Evolutionary conservation across 2,329 filamentous ascomycete genomes (phyloP), one percentile per base, ranked within the genome.

Genomic region (Alternaria infectoria): DNA sequence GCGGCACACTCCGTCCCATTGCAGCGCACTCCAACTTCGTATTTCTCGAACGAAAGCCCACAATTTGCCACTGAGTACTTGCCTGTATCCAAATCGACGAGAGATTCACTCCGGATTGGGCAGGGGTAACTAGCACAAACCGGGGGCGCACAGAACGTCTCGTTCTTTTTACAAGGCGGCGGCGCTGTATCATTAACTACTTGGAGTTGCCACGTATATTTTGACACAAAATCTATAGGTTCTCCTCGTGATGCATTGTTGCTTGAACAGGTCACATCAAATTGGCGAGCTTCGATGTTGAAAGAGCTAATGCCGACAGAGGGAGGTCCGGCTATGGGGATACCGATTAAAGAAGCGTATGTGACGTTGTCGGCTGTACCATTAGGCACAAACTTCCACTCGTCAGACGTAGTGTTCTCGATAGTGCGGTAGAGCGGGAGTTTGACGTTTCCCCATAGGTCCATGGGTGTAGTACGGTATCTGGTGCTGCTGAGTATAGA

Each of bases 361-460:
- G 68, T 69, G 9, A 67, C 19, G 46, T 74, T 73, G 1, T 54
- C 3, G 23, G 55, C 54, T 2, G 26, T 58, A n/a, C 44, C 44
- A 10, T 67, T 62, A 21, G 28, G 45, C 3, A 64, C 51, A 3
- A 68, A 26, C 15, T 74, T 74, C 72, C 67, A 75, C 11, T 66
- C 70, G 21, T 69, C 60, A 1, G 60, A 56, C 0, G 68, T 69
- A 21, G 36, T 69, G 54, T 70, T 69, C 17, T 70, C 66, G 17
- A 77, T 54, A 0, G 68, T 55, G n/a, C 66, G 55, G 45, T 73
- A 75, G 3, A 67, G 51, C 7, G 74, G 74, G 1, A 77, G 50
- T 49, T 73, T 76, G 17, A 75, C 64, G 11, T 75, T 76, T 9
- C 71, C 73, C 74, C 74, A 75, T 4, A 73, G 52, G 57, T 75